phyloP scores from a whole-genome alignment of 1,139 yeast genomes.

The Geotrichum armillariae region DNA sequence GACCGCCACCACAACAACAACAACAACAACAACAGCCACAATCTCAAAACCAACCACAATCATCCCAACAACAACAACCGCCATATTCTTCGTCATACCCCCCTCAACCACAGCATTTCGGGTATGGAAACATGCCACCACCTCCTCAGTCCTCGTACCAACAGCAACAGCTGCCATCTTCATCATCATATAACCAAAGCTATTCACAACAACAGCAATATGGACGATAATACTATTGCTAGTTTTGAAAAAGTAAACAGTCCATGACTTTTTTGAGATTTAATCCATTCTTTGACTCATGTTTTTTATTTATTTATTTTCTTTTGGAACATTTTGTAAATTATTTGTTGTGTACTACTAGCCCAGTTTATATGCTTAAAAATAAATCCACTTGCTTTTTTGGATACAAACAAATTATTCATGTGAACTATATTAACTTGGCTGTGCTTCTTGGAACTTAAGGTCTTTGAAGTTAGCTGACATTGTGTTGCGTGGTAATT shows the following conservation, averaged over 20 bases:
- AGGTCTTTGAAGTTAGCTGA: too few relatives aligned
- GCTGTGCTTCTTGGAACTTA: too few relatives aligned
- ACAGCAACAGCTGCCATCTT: background rate
- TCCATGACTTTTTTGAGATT: too few relatives aligned
- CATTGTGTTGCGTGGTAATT: too few relatives aligned
- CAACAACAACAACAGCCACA: background rate
- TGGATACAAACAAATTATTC: too few relatives aligned
- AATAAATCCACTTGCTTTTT: too few relatives aligned
- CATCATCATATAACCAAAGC: background rate
- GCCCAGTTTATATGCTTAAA: too few relatives aligned
- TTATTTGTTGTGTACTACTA: too few relatives aligned
- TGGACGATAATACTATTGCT: constrained; percentile 1
- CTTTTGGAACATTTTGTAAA: too few relatives aligned
- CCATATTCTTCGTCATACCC: background rate
- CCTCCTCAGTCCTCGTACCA: background rate
- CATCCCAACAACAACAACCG: constrained; percentile 3
- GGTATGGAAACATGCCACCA: background rate
- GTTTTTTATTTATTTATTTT: background rate
- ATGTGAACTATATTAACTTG: too few relatives aligned
- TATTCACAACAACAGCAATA: constrained; percentile 3
- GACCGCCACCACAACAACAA: background rate
- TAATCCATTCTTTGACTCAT: too few relatives aligned
- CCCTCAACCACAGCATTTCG: background rate
- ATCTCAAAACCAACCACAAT: background rate
- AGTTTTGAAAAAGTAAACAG: too few relatives aligned